Conservation (phyloP, 139 green algal genomes). For the Tetradesmus obliquus region DNA sequence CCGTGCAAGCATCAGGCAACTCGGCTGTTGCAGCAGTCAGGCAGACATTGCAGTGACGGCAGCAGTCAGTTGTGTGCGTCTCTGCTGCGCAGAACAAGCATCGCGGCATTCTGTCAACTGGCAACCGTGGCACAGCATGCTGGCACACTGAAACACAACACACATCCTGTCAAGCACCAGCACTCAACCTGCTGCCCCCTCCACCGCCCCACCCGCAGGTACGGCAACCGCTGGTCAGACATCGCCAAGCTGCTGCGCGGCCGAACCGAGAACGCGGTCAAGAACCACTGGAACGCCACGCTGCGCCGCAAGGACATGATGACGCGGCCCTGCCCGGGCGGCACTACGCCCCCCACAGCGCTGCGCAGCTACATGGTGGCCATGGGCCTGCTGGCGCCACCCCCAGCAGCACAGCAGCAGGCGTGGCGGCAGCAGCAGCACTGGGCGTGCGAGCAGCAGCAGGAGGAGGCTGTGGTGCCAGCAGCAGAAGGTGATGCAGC, state of each 20-base stretch:
- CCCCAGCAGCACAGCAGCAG: neutral
- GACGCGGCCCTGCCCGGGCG: neutral
- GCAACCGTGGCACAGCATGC: too few relatives aligned
- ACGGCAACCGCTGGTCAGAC: slow-evolving; percentile 64
- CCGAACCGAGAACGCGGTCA: slow-evolving; percentile 76
- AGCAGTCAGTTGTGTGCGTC: neutral
- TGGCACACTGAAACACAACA: too few relatives aligned
- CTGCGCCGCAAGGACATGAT: slow-evolving; percentile 64
- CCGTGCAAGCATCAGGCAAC: neutral
- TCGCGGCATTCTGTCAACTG: too few relatives aligned
- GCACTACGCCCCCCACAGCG: neutral
- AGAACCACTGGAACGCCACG: slow-evolving; percentile 92
- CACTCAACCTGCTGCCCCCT: neutral
- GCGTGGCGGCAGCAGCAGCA: neutral
- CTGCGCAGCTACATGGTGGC: slow-evolving; percentile 56
- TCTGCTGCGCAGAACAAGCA: neutral
- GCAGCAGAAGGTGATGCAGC: slow-evolving; percentile 6
- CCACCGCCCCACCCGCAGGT: neutral
- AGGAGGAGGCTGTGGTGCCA: neutral
- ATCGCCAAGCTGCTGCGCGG: slow-evolving; percentile 56
- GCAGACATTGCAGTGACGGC: neutral
- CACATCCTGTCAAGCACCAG: neutral
- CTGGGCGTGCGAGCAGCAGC: neutral
- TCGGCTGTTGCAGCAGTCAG: neutral
- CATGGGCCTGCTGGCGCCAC: slow-evolving; percentile 42